Base-by-base conservation (phyloP, 2,329 filamentous ascomycete genomes). In the Leptographium lundbergii region DNA sequence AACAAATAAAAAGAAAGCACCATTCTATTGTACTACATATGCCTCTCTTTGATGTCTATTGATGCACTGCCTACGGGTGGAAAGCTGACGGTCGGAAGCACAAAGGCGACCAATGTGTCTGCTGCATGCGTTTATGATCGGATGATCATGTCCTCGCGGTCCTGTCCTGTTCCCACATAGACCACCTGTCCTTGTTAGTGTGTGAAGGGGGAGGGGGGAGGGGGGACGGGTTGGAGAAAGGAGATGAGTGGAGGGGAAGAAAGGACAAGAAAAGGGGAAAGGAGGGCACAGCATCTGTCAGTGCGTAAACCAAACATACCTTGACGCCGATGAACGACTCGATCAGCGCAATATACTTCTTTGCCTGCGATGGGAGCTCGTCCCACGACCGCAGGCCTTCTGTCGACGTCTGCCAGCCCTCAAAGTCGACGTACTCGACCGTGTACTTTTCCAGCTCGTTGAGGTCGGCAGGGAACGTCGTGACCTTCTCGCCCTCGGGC, bases 331-430 rank as follows among this genome's bases (percentile, higher is more conserved):
- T 72, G 67, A 82, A 85, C 63, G 81, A 71, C 74, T 89, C 85
- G 61, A 88, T 85, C 69, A 74, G 72, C 68, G 82, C 76, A 59
- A 89, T 74, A 66, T 89, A 90, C 52, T 79, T 79, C 61, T 79
- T 77, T 24, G 86, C 86, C 66, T 85, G 75, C 66, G 74, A 72
- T 7, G 87, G 86, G 50, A 90, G 73, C 36, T 85, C 81, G 51
- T 80, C 76, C 67, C 76, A 90, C 61, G 73, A 77, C 69, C 78
- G 82, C 57, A 76, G 74, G 54, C 79, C 77, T 7, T 81, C 82
- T 0, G 83, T 90, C 42, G 79, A 74, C 67, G 75, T 77, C 67
- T 87, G 77, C 87, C 87, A 91, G 54, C 87, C 87, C 22, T 80
- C 77, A 60, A 91, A 71, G 57, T 84, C 86, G 66, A 83, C 76